Evolutionary conservation across 2,329 filamentous ascomycete genomes (phyloP).

Genomic region (Salinomyces thailandicus): DNA sequence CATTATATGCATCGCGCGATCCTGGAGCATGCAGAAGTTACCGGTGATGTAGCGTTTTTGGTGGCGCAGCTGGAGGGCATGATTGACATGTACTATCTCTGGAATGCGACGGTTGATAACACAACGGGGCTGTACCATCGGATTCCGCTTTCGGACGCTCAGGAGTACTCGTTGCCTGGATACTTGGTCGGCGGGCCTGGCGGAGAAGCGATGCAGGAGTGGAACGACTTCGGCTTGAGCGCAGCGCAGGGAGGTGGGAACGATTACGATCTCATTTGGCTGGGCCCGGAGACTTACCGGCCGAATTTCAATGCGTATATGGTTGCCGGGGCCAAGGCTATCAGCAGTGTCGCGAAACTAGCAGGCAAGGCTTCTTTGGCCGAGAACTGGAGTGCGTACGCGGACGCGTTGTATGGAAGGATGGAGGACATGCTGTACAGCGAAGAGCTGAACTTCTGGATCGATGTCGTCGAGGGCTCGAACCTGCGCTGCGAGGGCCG

Average conservation of each 20-base stretch:
- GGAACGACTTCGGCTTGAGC: conserved; percentile 16
- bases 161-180: conserved; percentile 33
- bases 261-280: conserved; percentile 13
- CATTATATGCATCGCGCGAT: conserved; percentile 30
- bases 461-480: conserved; percentile 21
- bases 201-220: conserved; percentile 14
- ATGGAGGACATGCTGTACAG: conserved; percentile 22
- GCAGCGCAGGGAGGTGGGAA: conserved; percentile 7
- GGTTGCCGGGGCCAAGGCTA: conserved; percentile 33
- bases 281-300: conserved; percentile 34
- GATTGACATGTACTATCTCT: conserved; percentile 30
- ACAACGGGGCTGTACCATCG: conserved; percentile 33
- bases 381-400: conserved; percentile 25
- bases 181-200: conserved; percentile 24
- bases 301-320: conserved; percentile 38
- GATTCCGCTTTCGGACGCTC: conserved; percentile 35
- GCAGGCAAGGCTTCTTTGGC: conserved; percentile 24
- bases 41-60: conserved; percentile 30
- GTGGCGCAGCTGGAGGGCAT: conserved; percentile 33
- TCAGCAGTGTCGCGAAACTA: conserved; percentile 28
- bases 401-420: conserved; percentile 25
- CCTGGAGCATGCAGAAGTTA: conserved; percentile 29
- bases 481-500: conserved; percentile 29
- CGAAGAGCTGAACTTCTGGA: conserved; percentile 25
- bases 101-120: conserved; percentile 30